These are phyloP conservation scores for Sphagnum fallax DNA, from an alignment of 228 moss, liverwort and hornwort genomes.

Conservation along the genomic window DNA sequence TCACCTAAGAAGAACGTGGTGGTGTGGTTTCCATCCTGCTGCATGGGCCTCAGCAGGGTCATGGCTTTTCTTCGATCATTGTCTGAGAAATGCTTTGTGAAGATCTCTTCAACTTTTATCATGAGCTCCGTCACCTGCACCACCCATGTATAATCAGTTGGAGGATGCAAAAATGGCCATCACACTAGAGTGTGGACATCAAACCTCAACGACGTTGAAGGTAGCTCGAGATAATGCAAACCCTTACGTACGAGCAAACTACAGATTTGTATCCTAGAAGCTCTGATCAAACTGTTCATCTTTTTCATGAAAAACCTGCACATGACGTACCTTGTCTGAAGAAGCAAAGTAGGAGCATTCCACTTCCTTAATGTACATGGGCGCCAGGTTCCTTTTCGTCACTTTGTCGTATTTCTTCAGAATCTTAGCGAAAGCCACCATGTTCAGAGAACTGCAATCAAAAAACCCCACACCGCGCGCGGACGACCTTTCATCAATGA, in stretches of 20 bases:
- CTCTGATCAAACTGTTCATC: too few relatives aligned
- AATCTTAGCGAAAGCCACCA: slow-evolving; percentile 82
- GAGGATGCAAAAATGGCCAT: neutral
- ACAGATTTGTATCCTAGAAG: neutral
- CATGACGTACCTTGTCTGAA: slow-evolving; percentile 56
- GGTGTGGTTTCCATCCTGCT: slow-evolving; percentile 47
- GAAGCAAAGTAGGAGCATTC: slow-evolving; percentile 70
- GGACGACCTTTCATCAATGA: too few relatives aligned
- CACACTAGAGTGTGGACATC: neutral
- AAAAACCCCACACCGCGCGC: neutral
- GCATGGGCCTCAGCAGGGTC: slow-evolving; percentile 52
- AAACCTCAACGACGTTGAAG: neutral
- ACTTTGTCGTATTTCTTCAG: slow-evolving; percentile 92
- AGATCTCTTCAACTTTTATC: slow-evolving; percentile 59
- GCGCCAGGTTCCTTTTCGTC: slow-evolving; percentile 44
- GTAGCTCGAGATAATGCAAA: neutral
- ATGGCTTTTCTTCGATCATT: slow-evolving; percentile 70
- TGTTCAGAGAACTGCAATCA: slow-evolving; percentile 59
- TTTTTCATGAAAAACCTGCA: too few relatives aligned
- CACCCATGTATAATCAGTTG: neutral
- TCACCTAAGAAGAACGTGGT: slow-evolving; percentile 58
- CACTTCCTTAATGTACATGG: slow-evolving; percentile 64
- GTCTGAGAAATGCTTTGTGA: slow-evolving; percentile 62
- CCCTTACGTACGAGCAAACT: neutral
- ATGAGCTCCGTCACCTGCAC: slow-evolving; percentile 37